Evolutionary conservation across 2,329 filamentous ascomycete species (phyloP), one percentile per base, ranked within the genome.

Genomic region (Aschersonia sp.): DNA sequence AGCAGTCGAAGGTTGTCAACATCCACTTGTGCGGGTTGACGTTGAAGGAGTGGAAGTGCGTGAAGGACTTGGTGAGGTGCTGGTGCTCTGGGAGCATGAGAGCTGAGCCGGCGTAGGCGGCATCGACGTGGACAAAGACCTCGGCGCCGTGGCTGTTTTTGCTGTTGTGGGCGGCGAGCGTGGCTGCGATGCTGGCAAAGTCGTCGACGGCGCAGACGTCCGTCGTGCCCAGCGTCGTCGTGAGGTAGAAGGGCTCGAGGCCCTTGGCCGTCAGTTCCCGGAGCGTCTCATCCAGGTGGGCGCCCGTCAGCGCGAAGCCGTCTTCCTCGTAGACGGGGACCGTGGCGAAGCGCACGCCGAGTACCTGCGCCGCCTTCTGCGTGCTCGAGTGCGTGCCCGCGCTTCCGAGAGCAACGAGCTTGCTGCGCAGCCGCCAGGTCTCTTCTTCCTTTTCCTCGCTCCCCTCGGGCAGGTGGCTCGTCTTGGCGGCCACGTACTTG

Each of bases 11-110:
- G 65, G 94, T 95, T 49, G 87, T 88, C 14, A 96, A 79, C 44
- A 96, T 73, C 90, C 90, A 96, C 70, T 97, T 97, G 73, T 96
- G 89, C 77, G 95, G 85, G 70, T 96, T 97, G 70, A 90, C 79
- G 66, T 95, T 83, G 74, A 94, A 95, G 53, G 83, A 88, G 69
- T 95, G 85, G 60, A 94, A 88, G 29, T 71, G 67, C 1, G 71
- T 67, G 46, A 90, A 73, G 7, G 78, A 67, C 29, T 69, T 59
- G 1, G 81, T 72, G 45, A 87, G 72, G 54, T 82, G 73, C 49
- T 87, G 84, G 64, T 85, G 84, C 63, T 94, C 87, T 3, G 87
- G 83, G 29, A 85, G 81, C 4, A 95, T 69, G 4, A 97, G 77
- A 1, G 89, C 85, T 0, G 87, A 81, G 2, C 90, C 90, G 1